phyloP scores from a whole-genome alignment of 805 yeast genomes.

The Pichia manshurica region DNA sequence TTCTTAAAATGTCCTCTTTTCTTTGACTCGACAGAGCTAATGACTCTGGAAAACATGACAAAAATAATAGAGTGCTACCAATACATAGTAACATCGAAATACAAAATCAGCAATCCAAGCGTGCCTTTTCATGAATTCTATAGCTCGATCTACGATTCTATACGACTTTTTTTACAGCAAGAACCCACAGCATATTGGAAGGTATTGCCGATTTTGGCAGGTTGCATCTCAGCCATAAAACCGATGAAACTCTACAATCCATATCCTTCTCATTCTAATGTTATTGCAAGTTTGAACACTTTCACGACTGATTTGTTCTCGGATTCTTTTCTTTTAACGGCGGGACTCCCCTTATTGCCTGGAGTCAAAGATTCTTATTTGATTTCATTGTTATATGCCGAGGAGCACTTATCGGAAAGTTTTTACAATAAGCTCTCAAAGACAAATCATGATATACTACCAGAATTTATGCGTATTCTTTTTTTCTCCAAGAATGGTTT shows the following conservation, averaged over 20 bases:
- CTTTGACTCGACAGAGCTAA: conserved; percentile 18
- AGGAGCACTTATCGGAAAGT: background rate
- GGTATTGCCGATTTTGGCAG: conserved; percentile 42
- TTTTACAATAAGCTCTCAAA: background rate
- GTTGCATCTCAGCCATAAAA: conserved; percentile 36
- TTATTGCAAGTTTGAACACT: conserved; percentile 15
- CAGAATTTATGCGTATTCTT: conserved; percentile 13
- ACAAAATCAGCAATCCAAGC: conserved; percentile 43
- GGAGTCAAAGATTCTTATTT: background rate
- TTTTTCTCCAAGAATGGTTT: conserved; percentile 19
- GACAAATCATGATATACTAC: conserved; percentile 16
- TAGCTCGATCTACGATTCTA: conserved; percentile 14
- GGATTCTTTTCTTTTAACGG: background rate
- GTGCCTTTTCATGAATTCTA: conserved; percentile 41
- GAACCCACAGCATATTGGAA: conserved; percentile 35
- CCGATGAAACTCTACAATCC: conserved; percentile 20
- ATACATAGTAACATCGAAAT: conserved; percentile 40
- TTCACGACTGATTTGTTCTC: background rate
- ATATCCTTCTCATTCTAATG: conserved; percentile 23
- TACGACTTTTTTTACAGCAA: background rate
- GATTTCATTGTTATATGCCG: background rate
- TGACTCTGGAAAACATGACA: conserved; percentile 32
- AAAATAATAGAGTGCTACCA: conserved; percentile 44
- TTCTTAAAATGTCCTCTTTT: conserved; percentile 40
- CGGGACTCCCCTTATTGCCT: background rate